Conservation (phyloP, 78 protist genomes). For the Bigelowiella natans region DNA sequence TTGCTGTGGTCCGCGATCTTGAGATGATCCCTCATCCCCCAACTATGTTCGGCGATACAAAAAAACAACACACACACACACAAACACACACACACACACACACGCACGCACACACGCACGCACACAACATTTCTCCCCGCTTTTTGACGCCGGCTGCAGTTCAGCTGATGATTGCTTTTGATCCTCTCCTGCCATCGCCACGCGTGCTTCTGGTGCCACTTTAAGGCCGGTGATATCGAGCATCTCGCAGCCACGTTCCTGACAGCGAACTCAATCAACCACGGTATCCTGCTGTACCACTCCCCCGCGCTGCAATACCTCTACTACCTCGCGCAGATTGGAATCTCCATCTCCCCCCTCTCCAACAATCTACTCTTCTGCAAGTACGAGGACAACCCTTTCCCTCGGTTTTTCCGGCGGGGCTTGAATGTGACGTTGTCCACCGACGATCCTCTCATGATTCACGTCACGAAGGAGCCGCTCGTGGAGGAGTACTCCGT, state of each 20-base stretch:
- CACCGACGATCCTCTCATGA: slow-evolving; percentile 87
- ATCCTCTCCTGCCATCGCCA: no score
- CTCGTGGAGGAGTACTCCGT: slow-evolving; percentile 90
- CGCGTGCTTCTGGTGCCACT: no score
- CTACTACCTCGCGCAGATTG: slow-evolving; percentile 23
- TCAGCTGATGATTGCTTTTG: no score
- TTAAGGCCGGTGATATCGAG: slow-evolving; percentile 41
- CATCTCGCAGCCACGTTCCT: slow-evolving; percentile 26
- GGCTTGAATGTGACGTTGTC: slow-evolving; percentile 75
- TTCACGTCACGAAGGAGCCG: slow-evolving; percentile 92
- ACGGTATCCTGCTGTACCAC: slow-evolving; percentile 82
- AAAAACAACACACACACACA: no score
- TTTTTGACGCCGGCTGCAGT: no score
- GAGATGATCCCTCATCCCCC: no score
- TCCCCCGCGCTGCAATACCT: slow-evolving; percentile 75
- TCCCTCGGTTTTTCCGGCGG: slow-evolving; percentile 46
- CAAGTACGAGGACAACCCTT: slow-evolving; percentile 73
- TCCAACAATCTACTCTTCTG: slow-evolving; percentile 80
- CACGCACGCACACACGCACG: no score
- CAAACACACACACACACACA: no score
- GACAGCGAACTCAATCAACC: slow-evolving; percentile 69
- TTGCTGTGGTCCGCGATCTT: no score
- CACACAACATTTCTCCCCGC: no score
- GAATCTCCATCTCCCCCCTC: slow-evolving; percentile 87
- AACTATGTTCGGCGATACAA: no score